Evolutionary conservation across 1,139 yeast species (phyloP), one percentile per base, ranked within the genome.

Genomic region (Saccharomyces hybrid): DNA sequence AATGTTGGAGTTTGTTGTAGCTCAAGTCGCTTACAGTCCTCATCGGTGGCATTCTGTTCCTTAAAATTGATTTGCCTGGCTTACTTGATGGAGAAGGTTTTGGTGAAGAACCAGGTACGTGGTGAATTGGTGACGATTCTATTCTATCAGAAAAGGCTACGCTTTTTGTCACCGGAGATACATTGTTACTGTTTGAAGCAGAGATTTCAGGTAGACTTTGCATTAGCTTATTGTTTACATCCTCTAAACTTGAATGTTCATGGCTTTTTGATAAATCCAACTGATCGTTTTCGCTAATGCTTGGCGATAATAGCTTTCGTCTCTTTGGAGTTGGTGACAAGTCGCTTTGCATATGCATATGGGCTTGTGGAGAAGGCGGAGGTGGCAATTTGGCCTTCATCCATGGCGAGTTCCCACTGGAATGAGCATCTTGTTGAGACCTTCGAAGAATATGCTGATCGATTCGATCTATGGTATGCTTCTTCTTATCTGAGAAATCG

Each of bases 91-190:
- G 55, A 6, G 61, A 55, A 2, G 56, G 57, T 8, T 53, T 57
- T 20, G 69, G 68, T 6, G 69, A 63, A n/a, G 68, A 61, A n/a
- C 51, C 48, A n/a, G 58, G 46, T 25, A 25, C 27, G 7, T 46
- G 49, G 26, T 54, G 57, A 8, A 57, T 56, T 11, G 66, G 65
- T 6, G 69, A 62, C 7, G 63, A 60, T 42, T 63, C 66, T 7
- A 66, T 48, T 49, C 57, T 54, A 53, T 67, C 69, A 9, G 69
- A 65, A 55, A 67, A 67, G 6, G 68, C 63, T 4, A 67, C 71
- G 0, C 62, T 51, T 53, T 67, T 67, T 31, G 54, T 53, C 14
- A 56, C 54, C 1, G 68, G 69, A n/a, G 68, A 65, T 4, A 55
- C 53, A 11, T 28, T 42, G 34, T 42, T 20, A 23, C n/a, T 41